Percentiles rank a stretch among this genome's conserved stretches.
Conservation (phyloP, 768 basidiomycete species). For the Mycena albidolilacea region DNA sequence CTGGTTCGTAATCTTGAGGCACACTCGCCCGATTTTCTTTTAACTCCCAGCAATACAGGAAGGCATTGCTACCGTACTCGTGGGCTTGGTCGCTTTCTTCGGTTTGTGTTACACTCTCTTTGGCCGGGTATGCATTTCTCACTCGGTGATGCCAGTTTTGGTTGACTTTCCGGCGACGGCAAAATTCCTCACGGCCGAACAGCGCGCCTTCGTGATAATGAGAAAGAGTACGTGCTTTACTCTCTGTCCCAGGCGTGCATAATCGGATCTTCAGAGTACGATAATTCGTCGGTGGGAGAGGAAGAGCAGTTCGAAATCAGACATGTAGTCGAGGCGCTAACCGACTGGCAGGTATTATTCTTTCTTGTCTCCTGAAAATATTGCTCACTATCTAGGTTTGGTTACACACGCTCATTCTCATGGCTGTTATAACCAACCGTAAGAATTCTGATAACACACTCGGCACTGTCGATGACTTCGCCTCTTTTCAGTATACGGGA, state of each 20-base stretch:
- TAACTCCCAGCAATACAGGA: conserved; percentile 49
- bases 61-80: conserved; percentile 72
- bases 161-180: conserved; percentile 76
- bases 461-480: background rate
- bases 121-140: background rate
- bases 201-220: conserved; percentile 64
- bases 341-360: conserved; percentile 72
- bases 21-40: conserved; percentile 44
- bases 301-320: conserved; percentile 71
- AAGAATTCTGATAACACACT: conserved; percentile 46
- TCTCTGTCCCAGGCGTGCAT: background rate
- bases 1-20: conserved; percentile 45
- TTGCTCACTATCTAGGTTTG: too few relatives aligned
- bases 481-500: conserved; percentile 69
- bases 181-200: conserved; percentile 72
- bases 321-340: conserved; percentile 67
- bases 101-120: conserved; percentile 48
- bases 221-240: conserved; percentile 63
- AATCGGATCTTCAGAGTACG: conserved; percentile 57
- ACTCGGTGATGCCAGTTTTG: conserved; percentile 57
- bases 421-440: conserved; percentile 74
- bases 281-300: conserved; percentile 70
- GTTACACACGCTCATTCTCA: conserved; percentile 32
- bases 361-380: background rate
- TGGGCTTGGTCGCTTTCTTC: conserved; percentile 67